phyloP scores from a whole-genome alignment of 805 yeast species.

The Hanseniaspora meyeri region DNA sequence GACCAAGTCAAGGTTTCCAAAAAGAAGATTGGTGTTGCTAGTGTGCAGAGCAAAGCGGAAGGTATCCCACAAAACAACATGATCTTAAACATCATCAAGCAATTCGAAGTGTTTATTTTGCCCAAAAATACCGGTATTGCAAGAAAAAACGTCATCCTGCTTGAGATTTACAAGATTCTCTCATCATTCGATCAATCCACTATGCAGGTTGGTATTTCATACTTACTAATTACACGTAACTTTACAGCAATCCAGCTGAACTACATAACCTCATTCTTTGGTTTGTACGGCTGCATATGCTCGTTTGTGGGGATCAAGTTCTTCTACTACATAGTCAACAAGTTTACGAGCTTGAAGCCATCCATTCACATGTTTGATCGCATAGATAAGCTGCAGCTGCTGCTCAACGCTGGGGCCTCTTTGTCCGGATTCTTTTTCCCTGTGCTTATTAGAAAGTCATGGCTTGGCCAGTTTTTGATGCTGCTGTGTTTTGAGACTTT shows the following conservation, averaged over 20 bases:
- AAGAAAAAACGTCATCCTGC: constrained; percentile 4
- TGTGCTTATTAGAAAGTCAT: background rate
- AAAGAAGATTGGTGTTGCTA: background rate
- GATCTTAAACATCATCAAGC: background rate
- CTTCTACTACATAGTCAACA: background rate
- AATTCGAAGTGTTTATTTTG: constrained; percentile 1
- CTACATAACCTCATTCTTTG: constrained; percentile 1
- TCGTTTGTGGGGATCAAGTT: constrained; percentile 6
- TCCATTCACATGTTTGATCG: background rate
- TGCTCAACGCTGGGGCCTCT: background rate
- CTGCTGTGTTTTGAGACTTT: background rate
- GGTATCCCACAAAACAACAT: background rate
- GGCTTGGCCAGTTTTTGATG: background rate
- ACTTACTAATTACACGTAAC: background rate
- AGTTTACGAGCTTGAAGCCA: background rate
- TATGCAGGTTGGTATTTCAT: background rate
- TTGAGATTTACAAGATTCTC: background rate
- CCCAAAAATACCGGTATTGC: background rate
- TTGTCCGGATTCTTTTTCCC: background rate
- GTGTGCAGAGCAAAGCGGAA: background rate
- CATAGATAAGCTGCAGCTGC: background rate
- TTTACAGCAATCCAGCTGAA: constrained; percentile 3
- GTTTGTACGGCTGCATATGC: background rate
- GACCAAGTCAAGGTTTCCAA: background rate
- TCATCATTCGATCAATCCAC: background rate